phyloP scores from a whole-genome alignment of 208 protist species.

The Leishmania aethiopica region DNA sequence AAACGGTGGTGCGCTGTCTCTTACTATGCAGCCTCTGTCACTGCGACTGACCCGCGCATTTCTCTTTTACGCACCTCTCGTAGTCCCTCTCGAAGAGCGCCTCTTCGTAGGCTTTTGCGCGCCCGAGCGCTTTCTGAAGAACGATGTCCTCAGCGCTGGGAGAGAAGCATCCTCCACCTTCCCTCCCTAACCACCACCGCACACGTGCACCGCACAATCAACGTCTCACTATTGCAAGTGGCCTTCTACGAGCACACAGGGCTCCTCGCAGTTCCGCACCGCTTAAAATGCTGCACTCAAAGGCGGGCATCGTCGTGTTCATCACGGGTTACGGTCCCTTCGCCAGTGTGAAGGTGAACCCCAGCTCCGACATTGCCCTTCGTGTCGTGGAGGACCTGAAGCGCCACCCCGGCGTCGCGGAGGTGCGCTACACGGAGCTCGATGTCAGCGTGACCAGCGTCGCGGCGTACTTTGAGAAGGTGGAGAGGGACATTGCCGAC shows the following conservation, averaged over 20 bases:
- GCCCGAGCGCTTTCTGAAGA: neutral
- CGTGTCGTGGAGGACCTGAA: conserved; percentile 34
- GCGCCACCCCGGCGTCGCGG: conserved; percentile 8
- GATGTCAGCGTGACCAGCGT: conserved; percentile 42
- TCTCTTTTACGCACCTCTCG: neutral
- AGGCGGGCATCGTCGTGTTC: conserved; percentile 35
- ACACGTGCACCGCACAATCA: neutral
- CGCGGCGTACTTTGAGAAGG: conserved; percentile 46
- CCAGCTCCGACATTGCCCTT: conserved; percentile 49
- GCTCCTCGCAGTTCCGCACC: neutral
- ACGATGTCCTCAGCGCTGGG: neutral
- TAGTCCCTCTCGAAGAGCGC: neutral
- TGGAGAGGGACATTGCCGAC: conserved; percentile 36
- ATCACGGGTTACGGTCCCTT: conserved; percentile 82
- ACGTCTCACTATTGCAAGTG: neutral
- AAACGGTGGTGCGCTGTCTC: neutral
- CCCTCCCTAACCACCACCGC: neutral
- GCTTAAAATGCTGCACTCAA: conserved; percentile 5
- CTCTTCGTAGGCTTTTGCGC: neutral
- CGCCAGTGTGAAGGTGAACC: conserved; percentile 54
- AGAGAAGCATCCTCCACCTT: no score
- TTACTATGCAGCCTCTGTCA: neutral
- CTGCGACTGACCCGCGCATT: neutral
- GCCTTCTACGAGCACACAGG: neutral
- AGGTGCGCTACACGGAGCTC: conserved; percentile 48